Evolutionary conservation across 768 basidiomycete species (phyloP), one percentile per base, ranked within the genome.

Genomic region (Ramaria sp.): DNA sequence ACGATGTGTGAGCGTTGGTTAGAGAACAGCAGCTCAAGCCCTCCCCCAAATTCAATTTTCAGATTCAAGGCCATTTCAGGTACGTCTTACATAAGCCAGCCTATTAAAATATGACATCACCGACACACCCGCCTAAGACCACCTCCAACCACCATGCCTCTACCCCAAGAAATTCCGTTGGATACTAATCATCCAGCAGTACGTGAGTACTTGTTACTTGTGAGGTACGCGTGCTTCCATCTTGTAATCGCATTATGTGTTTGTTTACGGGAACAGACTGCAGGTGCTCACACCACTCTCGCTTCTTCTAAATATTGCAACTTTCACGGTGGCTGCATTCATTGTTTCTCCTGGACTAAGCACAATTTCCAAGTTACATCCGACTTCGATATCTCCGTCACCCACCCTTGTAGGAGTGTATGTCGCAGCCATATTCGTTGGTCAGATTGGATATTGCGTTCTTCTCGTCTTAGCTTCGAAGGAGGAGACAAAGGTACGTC

Each of bases 261-360:
- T n/a, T 36, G 37, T 30, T 48, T 32, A 37, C 71, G 32, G 67
- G 32, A 5, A 28, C 34, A 78, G 86, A 45, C 76, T 96, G 3
- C 92, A 96, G 65, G 88, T 95, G 20, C 70, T 93, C 44, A 91
- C 91, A 0, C 92, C 92, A 0, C 71, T 95, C 0, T 85, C 87
- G 1, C 73, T 95, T 8, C 74, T 92, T 59, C 78, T 93, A 55
- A 87, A 87, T 62, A 80, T 94, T 41, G 85, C 82, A 0, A 73
- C 80, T 1, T 71, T 85, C 47, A 61, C 85, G 34, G 76, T 89
- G 3, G 94, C 91, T 63, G 65, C 83, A 0, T 58, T 81, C 8
- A 71, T 91, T 18, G 73, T 85, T 27, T 76, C 71, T 18, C 91
- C 91, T 0, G 79, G 78, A 22, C 73, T 88, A 10, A 64, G 80